These are phyloP conservation scores for Exophiala phaeomuriformis DNA, from an alignment of 2,329 filamentous ascomycete genomes.

Conservation along the genomic window DNA sequence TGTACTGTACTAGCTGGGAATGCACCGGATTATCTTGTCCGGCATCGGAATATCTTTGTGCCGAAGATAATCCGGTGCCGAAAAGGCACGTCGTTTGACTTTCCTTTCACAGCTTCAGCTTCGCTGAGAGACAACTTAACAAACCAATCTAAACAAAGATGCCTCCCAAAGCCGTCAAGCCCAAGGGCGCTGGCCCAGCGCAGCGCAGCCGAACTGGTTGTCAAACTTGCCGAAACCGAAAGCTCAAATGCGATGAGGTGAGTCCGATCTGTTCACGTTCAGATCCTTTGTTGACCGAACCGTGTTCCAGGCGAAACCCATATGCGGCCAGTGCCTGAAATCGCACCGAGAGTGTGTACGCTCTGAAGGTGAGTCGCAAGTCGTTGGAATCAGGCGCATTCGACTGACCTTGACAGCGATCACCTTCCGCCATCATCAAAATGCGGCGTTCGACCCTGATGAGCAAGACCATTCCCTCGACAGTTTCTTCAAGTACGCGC, in stretches of 20 bases:
- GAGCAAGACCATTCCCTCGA: slow-evolving; percentile 12
- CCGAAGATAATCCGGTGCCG: neutral
- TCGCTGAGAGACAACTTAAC: neutral
- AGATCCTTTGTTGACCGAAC: slow-evolving; percentile 2
- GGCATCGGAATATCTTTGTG: neutral
- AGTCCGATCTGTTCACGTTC: slow-evolving; percentile 1
- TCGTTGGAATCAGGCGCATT: neutral
- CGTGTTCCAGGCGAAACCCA: slow-evolving; percentile 15
- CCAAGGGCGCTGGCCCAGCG: slow-evolving; percentile 11
- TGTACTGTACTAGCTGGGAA: neutral
- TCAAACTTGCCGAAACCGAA: slow-evolving; percentile 24
- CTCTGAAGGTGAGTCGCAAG: slow-evolving; percentile 20
- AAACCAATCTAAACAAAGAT: neutral
- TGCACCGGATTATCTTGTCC: neutral
- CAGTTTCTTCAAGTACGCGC: slow-evolving; percentile 19
- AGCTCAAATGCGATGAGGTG: slow-evolving; percentile 28
- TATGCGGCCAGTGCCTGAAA: slow-evolving; percentile 25
- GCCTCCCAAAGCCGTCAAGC: slow-evolving; percentile 8
- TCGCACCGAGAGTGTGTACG: slow-evolving; percentile 20
- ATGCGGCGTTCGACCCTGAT: slow-evolving; percentile 36
- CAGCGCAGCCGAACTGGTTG: slow-evolving; percentile 26
- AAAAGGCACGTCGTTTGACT: slow-evolving; percentile 2
- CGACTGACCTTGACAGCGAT: slow-evolving; percentile 38
- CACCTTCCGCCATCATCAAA: slow-evolving; percentile 62
- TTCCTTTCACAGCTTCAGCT: slow-evolving; percentile 7